Percentiles rank a stretch among this genome's conserved stretches.
Evolutionary conservation across 257 asterid species (phyloP).

Genomic region (Gentiana straminea): DNA sequence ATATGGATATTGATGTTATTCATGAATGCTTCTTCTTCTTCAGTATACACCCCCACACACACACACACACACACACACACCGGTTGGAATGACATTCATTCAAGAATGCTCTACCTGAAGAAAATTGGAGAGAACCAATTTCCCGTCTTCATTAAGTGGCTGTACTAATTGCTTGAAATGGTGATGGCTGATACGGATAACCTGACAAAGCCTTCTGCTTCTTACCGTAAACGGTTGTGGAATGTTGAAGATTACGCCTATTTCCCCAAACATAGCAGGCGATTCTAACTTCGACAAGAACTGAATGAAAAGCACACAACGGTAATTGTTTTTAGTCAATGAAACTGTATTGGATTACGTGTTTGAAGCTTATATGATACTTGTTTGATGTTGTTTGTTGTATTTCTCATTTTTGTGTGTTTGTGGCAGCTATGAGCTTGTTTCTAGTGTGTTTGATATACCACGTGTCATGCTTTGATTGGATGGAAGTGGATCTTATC

Average conservation of each 20-base stretch:
- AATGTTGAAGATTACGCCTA: slow-evolving; percentile 67
- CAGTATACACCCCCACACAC: no score
- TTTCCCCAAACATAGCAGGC: slow-evolving; percentile 72
- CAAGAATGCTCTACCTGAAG: slow-evolving; percentile 37
- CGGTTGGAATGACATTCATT: background rate
- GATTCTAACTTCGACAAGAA: slow-evolving; percentile 46
- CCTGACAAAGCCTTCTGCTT: slow-evolving; percentile 88
- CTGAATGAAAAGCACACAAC: slow-evolving; percentile 28
- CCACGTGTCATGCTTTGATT: no score
- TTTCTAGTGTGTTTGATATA: no score
- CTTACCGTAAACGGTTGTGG: slow-evolving; percentile 96
- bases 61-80: no score
- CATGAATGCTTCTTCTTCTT: no score
- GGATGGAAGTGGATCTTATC: no score
- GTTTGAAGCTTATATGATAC: background rate
- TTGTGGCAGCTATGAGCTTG: no score
- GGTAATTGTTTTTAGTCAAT: slow-evolving; percentile 6
- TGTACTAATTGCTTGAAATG: slow-evolving; percentile 85
- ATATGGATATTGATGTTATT: background rate
- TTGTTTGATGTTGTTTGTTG: background rate
- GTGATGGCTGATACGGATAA: slow-evolving; percentile 75
- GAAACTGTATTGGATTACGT: no score
- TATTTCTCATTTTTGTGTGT: slow-evolving; percentile 1
- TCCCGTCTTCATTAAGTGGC: slow-evolving; percentile 53
- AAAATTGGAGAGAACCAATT: slow-evolving; percentile 54